Percentiles rank a stretch among this genome's conserved stretches.
These are phyloP conservation scores for Lagenaria siceraria DNA, from an alignment of 306 rosid genomes.

Conservation along the genomic window DNA sequence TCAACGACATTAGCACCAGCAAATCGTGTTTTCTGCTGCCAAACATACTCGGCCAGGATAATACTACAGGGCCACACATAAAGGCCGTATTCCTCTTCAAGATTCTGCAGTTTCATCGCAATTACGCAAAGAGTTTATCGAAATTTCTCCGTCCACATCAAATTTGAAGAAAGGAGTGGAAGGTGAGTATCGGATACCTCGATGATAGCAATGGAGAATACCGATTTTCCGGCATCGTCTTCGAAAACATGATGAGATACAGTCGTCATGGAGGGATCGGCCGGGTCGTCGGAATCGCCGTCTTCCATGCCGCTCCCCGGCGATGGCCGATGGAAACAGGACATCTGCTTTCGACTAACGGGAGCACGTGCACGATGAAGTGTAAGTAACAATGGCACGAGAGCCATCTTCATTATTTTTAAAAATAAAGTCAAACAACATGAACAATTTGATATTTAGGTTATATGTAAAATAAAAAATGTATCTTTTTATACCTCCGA, in stretches of 20 bases:
- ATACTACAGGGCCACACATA: constrained; percentile 86
- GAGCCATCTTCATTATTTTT: too few species aligned
- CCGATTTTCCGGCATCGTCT: constrained; percentile 19
- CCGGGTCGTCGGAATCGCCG: constrained; percentile 11
- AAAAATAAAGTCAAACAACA: too few species aligned
- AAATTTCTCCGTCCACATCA: neutral
- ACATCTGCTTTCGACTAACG: neutral
- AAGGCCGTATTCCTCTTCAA: constrained; percentile 73
- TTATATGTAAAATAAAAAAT: too few species aligned
- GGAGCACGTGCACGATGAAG: neutral
- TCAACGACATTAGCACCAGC: constrained; percentile 50
- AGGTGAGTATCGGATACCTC: constrained; percentile 34
- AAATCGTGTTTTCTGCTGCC: constrained; percentile 67
- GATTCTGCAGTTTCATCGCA: constrained; percentile 29
- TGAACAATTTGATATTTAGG: too few species aligned
- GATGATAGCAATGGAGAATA: constrained; percentile 39
- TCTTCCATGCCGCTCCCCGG: constrained; percentile 22
- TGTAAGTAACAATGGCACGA: too few species aligned
- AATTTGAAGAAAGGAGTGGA: neutral
- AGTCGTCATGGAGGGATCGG: constrained; percentile 29
- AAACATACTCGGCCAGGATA: constrained; percentile 68
- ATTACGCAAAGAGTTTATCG: neutral
- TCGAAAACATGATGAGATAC: constrained; percentile 46
- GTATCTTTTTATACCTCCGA: too few species aligned
- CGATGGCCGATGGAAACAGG: neutral